Percentiles rank a stretch among this genome's conserved stretches.
Evolutionary conservation across 768 basidiomycete genomes (phyloP).

Genomic region (Agaricus subrufescens): DNA sequence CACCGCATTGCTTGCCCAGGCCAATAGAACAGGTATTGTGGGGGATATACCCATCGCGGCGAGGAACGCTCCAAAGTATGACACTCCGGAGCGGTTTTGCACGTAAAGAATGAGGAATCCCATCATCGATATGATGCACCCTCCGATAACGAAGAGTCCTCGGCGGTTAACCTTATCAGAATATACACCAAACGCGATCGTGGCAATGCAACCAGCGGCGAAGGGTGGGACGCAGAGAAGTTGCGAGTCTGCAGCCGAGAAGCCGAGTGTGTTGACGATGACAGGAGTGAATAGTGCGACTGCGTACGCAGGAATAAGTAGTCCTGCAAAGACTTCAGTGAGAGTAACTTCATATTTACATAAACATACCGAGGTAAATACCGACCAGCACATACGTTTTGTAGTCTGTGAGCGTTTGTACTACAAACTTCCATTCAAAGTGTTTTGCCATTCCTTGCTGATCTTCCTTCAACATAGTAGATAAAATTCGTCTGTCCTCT

Average conservation of each 20-base stretch:
- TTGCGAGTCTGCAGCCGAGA: slow-evolving; percentile 44
- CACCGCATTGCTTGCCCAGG: slow-evolving; percentile 11
- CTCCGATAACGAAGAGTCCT: slow-evolving; percentile 45
- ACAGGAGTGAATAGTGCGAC: slow-evolving; percentile 47
- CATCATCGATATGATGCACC: slow-evolving; percentile 37
- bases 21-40: slow-evolving; percentile 39
- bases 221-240: slow-evolving; percentile 50
- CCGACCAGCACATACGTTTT: slow-evolving; percentile 35
- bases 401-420: slow-evolving; percentile 45
- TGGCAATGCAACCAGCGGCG: slow-evolving; percentile 38
- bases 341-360: background rate
- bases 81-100: slow-evolving; percentile 25
- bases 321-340: slow-evolving; percentile 12
- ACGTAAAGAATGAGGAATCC: slow-evolving; percentile 49
- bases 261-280: slow-evolving; percentile 42
- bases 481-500: slow-evolving; percentile 33
- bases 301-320: slow-evolving; percentile 41
- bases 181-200: slow-evolving; percentile 34
- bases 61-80: slow-evolving; percentile 44
- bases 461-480: slow-evolving; percentile 40
- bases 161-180: slow-evolving; percentile 38
- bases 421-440: slow-evolving; percentile 39
- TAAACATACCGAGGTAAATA: slow-evolving; percentile 36
- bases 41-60: slow-evolving; percentile 52
- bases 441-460: slow-evolving; percentile 39